Base-by-base conservation (phyloP, 768 basidiomycete genomes). In the Lentinula edodes region DNA sequence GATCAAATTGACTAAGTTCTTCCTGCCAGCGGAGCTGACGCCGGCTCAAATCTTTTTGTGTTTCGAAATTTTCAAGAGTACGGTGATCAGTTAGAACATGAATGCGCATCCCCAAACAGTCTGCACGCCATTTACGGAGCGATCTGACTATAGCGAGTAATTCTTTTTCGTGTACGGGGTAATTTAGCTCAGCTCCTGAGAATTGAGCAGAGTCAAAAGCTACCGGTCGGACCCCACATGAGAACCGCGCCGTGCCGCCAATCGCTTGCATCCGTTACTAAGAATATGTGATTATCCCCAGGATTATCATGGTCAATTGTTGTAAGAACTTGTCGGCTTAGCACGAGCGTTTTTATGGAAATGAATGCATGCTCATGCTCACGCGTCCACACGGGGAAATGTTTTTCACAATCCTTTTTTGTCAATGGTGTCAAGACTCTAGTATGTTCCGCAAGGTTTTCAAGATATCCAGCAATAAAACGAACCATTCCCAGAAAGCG, bases 231-330 rank as follows among this genome's bases (percentile, higher is more conserved):
- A 0, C 74, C 72, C 12, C 55, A 74, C 0, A 66, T 64, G 0
- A 76, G 62, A 0, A 72, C 60, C 0, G 67, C 73, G 2, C 75
- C 73, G 0, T 68, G 69, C 2, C 69, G 58, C 16, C 39, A 60
- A 34, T 75, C 67, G 34, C 67, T 69, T 0, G 74, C 73, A 55
- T 76, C 72, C 5, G 55, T 59, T 0, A 70, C 70, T 0, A 76
- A 66, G 42, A 73, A 76, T 28, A 76, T 74, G 15, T 3, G 52
- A 0, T 55, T 73, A 0, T 69, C 60, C 1, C 64, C 67, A 0
- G 65, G 65, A n/a, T 75, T 64, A 0, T 68, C 54, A 56, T 78
- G 73, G 58, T 77, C 67, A 28, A 78, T 76, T 0, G 64, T 64
- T 0, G 71, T 77, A 77, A 65, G 46, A 69, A 73, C 0, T 3